Base-by-base conservation (phyloP, 2,329 filamentous ascomycete species). In the Epicoccum nigrum region DNA sequence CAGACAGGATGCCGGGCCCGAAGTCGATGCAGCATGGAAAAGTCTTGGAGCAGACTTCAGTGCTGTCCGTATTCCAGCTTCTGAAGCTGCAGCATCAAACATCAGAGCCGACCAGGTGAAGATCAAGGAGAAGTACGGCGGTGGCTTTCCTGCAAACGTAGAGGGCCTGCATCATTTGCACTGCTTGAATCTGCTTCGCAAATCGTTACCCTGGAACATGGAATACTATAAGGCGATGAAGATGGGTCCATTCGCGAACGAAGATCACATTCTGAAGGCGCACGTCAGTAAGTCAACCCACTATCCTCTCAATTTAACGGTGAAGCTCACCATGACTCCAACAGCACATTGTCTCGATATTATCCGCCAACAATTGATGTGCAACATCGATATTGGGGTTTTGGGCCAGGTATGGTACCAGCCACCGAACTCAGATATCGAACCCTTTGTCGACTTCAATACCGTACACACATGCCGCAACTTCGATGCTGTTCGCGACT, bases 321-420 rank as follows among this genome's bases (percentile, higher is more conserved):
- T 30, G 12, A 21, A 3, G 33, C 34, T 28, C 20, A 59, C 56
- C 23, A 4, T 13, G 7, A 3, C 0, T 17, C 8, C 23, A 16
- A 34, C 20, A 65, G 64, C 80, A 3, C 84, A 87, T 53, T 87
- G 85, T 46, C 75, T 86, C 16, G 85, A 87, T 53, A 83, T 81
- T 4, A 56, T 86, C 34, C 82, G 84, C 1, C 84, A 87, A 60
- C 81, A 85, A 15, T 74, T 87, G 19, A 86, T 86, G 82, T 87
- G 84, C 65, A 83, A 79, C 20, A 74, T 81, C 30, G 84, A 87
- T 56, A 79, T 82, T 1, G 83, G 78, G 1, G 77, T 87, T 0
- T 73, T 86, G 0, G 83, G 83, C 7, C 83, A 87, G 59, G 78
- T 86, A 1, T 86, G 84, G 84, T 79, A 79, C 9, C 73, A 82